Base-by-base conservation (phyloP, 106 monocot species). In the Vanilla planifolia region DNA sequence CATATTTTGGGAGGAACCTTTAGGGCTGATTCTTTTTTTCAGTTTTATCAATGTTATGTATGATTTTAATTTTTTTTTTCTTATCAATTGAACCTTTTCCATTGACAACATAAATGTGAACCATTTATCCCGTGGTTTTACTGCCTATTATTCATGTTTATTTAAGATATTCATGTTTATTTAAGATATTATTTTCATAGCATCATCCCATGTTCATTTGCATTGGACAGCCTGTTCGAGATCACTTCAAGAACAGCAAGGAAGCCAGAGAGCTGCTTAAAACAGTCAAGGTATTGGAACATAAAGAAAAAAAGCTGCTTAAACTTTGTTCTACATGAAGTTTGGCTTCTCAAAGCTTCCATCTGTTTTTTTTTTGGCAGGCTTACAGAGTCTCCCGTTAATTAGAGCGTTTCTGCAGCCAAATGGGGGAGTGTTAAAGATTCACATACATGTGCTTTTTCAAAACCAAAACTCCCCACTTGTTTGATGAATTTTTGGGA, bases 191-290 rank as follows among this genome's bases (percentile, higher is more conserved):
- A n/a, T n/a, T n/a, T n/a, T n/a, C n/a, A n/a, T n/a, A n/a, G n/a
- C n/a, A n/a, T n/a, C n/a, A n/a, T n/a, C n/a, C n/a, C n/a, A n/a
- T n/a, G n/a, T n/a, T 43, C 24, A 2, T 57, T 61, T 41, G 15
- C 16, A 66, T 53, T 17, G 51, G 16, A 41, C 70, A 93, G 93
- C 93, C 93, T 67, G 81, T 93, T 5, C 84, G 93, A 35, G 89
- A 89, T 25, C 93, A 89, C 73, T 89, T 93, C 71, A 85, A 89
- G 43, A 89, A 85, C 67, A 75, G 77, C 30, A 60, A 28, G 20
- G 72, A 71, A 35, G 93, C 89, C 3, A 82, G 48, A 70, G 76
- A 82, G 21, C 69, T 93, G 4, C 52, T 93, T 51, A 85, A 77
- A 57, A 77, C 74, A 40, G 89, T 93, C 0, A 93, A 89, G 89